phyloP scores from a whole-genome alignment of 2,329 filamentous ascomycete genomes.

The Thielaviopsis punctulata region DNA sequence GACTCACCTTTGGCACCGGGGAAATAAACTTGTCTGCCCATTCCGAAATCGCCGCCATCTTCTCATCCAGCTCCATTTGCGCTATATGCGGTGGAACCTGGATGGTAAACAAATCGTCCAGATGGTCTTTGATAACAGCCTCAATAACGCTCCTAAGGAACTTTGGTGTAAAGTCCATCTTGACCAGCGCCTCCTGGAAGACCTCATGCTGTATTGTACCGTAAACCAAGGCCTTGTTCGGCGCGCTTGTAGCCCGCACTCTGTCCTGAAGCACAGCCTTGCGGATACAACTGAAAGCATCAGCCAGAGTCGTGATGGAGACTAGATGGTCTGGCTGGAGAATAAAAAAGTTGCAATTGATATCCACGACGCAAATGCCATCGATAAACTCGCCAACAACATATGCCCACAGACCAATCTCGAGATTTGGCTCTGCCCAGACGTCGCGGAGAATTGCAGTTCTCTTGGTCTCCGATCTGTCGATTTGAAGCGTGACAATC shows the following conservation, averaged over 20 bases:
- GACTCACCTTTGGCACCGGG: conserved; percentile 45
- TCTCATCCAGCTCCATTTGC: conserved; percentile 62
- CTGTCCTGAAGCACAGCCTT: conserved; percentile 88
- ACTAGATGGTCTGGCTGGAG: conserved; percentile 90
- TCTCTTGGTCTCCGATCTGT: conserved; percentile 47
- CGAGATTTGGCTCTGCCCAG: conserved; percentile 70
- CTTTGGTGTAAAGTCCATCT: conserved; percentile 59
- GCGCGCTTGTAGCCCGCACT: conserved; percentile 74
- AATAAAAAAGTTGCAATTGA: conserved; percentile 69
- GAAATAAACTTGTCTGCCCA: conserved; percentile 78
- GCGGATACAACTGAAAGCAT: conserved; percentile 82
- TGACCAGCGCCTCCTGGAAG: conserved; percentile 76
- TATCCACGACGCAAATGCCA: conserved; percentile 67
- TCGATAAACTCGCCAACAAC: conserved; percentile 62
- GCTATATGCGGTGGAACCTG: conserved; percentile 57
- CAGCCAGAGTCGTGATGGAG: conserved; percentile 87
- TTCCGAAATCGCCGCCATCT: conserved; percentile 60
- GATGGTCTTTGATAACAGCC: conserved; percentile 52
- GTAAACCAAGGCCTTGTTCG: conserved; percentile 69
- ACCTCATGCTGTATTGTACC: conserved; percentile 89
- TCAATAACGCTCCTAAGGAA: conserved; percentile 54
- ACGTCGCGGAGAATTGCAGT: conserved; percentile 65
- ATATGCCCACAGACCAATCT: conserved; percentile 62
- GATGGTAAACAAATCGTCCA: conserved; percentile 82
- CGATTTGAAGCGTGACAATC: conserved; percentile 69